phyloP scores from a whole-genome alignment of 2,329 filamentous ascomycete species.

The Elsinoe ampelina region DNA sequence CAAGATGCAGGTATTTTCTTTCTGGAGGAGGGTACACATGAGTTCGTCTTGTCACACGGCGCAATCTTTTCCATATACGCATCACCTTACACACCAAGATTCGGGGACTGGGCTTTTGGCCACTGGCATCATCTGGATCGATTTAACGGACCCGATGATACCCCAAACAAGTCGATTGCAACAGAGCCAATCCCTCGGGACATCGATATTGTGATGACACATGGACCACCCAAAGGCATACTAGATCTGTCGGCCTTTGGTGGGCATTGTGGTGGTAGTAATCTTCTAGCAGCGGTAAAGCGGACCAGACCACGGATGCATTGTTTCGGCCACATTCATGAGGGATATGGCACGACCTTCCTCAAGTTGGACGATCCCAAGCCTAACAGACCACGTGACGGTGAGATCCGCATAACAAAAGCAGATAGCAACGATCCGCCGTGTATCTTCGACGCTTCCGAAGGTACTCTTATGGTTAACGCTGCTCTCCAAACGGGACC shows the following conservation, averaged over 20 bases:
- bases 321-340: conserved; percentile 53
- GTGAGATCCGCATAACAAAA: background rate
- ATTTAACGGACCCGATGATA: conserved; percentile 33
- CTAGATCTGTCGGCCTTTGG: conserved; percentile 21
- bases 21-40: conserved; percentile 43
- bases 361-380: background rate
- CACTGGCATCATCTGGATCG: conserved; percentile 38
- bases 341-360: conserved; percentile 44
- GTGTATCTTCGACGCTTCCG: background rate
- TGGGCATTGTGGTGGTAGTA: conserved; percentile 33
- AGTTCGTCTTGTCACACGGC: conserved; percentile 40
- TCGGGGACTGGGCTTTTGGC: conserved; percentile 45
- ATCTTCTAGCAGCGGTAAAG: conserved; percentile 40
- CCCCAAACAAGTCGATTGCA: conserved; percentile 7
- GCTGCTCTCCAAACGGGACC: background rate
- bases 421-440: background rate
- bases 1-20: conserved; percentile 38
- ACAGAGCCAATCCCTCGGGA: conserved; percentile 9
- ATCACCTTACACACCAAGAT: conserved; percentile 45
- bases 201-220: conserved; percentile 34
- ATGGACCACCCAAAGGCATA: conserved; percentile 29
- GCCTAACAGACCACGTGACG: background rate
- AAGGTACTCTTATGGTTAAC: background rate
- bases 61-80: conserved; percentile 44
- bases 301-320: conserved; percentile 39